Conservation (phyloP, 257 asterid genomes). For the Solanum pimpinellifolium region DNA sequence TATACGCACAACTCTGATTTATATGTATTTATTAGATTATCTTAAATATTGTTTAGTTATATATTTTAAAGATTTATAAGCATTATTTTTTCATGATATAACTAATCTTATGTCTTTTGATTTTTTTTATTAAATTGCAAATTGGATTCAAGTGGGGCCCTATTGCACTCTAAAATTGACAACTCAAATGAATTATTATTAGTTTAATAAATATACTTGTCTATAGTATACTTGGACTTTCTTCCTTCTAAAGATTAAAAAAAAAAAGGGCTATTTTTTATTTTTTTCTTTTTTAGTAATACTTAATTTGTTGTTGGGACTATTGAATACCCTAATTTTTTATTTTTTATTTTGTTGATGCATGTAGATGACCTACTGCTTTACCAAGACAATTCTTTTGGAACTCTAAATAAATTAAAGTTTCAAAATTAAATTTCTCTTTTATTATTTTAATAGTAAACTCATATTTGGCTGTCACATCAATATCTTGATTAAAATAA, state of each 20-base stretch:
- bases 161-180: neutral
- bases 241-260: neutral
- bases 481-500: neutral
- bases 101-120: neutral
- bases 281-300: neutral
- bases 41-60: no score
- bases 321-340: neutral
- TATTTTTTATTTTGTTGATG: neutral
- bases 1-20: no score
- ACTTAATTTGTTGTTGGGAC: neutral
- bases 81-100: neutral
- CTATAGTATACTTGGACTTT: neutral
- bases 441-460: neutral
- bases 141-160: neutral
- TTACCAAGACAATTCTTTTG: slow-evolving; percentile 28
- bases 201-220: neutral
- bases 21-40: no score
- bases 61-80: neutral
- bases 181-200: neutral
- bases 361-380: slow-evolving; percentile 9
- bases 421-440: neutral
- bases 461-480: neutral
- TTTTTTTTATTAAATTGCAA: neutral
- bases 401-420: slow-evolving; percentile 27
- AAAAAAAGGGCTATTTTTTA: neutral